Evolutionary conservation across 805 yeast genomes (phyloP), one percentile per base, ranked within the genome.

Genomic region (Grigorovia humatica): DNA sequence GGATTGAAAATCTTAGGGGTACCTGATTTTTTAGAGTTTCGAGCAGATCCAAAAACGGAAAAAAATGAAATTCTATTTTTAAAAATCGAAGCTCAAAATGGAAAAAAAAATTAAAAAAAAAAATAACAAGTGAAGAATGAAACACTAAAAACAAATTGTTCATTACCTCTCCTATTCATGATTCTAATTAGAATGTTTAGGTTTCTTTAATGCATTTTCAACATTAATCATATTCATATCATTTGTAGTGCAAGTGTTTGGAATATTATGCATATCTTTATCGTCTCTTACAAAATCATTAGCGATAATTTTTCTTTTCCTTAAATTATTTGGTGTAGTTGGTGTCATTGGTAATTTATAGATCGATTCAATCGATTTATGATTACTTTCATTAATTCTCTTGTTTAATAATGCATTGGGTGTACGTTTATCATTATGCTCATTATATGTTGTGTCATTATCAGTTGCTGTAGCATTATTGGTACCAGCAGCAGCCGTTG

Each of bases 291-390:
- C 17, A 38, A 12, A 12, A 15, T 38, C 42, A 15, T 13, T 38
- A 4, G 42, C 13, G 13, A n/a, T n/a, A 2, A 38, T 15, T 15
- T 38, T 15, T 20, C 54, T 47, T 32, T 54, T 54, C 19, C 41
- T 49, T 9, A 59, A 38, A 47, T 57, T 52, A 13, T 54, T 51
- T 18, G 62, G 61, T 5, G 64, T 60, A 5, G 61, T 57, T 18
- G 64, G 62, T 11, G 63, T 60, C 48, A 60, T 44, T 15, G 63
- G 63, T 46, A 46, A 23, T 20, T 41, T 8, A 17, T 46, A 46
- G 17, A 15, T 38, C 17, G 17, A 38, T 15, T 38, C 17, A 38
- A 38, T 38, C n/a, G n/a, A 15, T 13, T 13, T 38, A 38, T 38
- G n/a, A 3, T 38, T 12, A 13, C 3, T 15, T 15, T 38, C 15